Evolutionary conservation across 768 basidiomycete species (phyloP).

Genomic region (Mrakia gelida): DNA sequence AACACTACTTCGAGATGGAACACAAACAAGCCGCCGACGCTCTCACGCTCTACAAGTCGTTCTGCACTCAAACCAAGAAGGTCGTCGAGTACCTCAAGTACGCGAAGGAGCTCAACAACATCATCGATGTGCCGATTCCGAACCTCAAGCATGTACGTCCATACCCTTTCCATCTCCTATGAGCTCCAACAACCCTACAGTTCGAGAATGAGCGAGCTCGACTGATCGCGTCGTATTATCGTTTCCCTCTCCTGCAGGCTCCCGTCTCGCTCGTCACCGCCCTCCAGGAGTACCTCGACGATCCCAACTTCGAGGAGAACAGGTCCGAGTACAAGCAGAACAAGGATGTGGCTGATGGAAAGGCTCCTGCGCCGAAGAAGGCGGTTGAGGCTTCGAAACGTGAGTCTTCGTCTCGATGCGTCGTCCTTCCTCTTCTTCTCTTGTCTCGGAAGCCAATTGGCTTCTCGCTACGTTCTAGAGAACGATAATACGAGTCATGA

Average conservation of each 20-base stretch:
- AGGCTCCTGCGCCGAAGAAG: not conserved
- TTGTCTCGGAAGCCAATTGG: not conserved
- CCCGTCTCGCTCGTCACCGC: constrained; percentile 90
- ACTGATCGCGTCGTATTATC: not conserved
- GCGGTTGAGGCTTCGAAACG: constrained; percentile 18
- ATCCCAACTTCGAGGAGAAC: constrained; percentile 95
- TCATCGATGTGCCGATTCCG: constrained; percentile 89
- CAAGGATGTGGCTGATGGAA: constrained; percentile 33
- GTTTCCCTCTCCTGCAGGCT: constrained; percentile 53
- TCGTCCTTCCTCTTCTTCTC: not conserved
- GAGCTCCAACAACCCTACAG: not conserved
- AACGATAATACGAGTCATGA: too few relatives aligned
- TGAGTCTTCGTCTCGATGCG: constrained; percentile 13
- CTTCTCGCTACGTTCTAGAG: not conserved
- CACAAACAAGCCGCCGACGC: constrained; percentile 83
- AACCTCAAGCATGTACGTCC: constrained; percentile 70
- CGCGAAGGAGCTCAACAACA: constrained; percentile 85
- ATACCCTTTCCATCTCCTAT: not conserved
- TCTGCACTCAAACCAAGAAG: constrained; percentile 89
- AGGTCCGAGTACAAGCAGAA: constrained; percentile 83
- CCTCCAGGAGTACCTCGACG: constrained; percentile 90
- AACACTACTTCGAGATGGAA: constrained; percentile 98
- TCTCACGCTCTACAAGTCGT: constrained; percentile 81
- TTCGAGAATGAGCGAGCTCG: not conserved
- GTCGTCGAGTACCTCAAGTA: constrained; percentile 83